Conservation (phyloP, 2,329 filamentous ascomycete genomes). For the Monilinia fructicola region DNA sequence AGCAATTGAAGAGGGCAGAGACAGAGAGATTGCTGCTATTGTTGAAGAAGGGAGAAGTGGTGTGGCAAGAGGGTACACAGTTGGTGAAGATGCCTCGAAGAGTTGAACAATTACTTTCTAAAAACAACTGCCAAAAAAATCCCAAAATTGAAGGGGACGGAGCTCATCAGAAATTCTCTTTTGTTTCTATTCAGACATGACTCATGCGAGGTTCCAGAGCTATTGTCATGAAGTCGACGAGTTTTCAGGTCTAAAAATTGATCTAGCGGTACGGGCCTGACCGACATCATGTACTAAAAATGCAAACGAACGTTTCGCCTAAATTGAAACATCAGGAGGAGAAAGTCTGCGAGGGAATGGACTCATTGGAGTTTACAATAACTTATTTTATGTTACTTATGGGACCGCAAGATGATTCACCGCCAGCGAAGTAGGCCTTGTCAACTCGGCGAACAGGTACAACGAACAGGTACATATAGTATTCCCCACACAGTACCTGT, state of each 20-base stretch:
- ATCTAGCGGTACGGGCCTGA: slow-evolving; percentile 13
- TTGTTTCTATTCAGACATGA: slow-evolving; percentile 3
- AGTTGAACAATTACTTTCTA: slow-evolving; percentile 24
- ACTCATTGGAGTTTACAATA: slow-evolving; percentile 5
- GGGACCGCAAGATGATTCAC: slow-evolving; percentile 8
- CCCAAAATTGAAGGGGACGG: neutral
- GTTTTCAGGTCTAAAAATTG: neutral
- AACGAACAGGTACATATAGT: slow-evolving; percentile 5
- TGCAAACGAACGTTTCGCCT: slow-evolving; percentile 1
- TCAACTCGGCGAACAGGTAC: slow-evolving; percentile 23
- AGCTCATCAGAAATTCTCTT: neutral
- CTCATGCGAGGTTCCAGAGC: neutral
- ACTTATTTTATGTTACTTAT: neutral
- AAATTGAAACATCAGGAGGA: slow-evolving; percentile 1
- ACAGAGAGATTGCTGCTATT: slow-evolving; percentile 51
- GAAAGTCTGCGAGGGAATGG: slow-evolving; percentile 7
- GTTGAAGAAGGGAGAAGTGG: slow-evolving; percentile 87
- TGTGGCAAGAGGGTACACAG: slow-evolving; percentile 82
- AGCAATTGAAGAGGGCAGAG: slow-evolving; percentile 51
- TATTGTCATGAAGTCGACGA: neutral
- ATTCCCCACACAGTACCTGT: slow-evolving; percentile 3
- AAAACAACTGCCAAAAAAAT: neutral
- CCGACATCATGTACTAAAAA: slow-evolving; percentile 15
- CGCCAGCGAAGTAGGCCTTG: slow-evolving; percentile 4
- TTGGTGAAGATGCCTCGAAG: slow-evolving; percentile 56